Percentiles rank a stretch among this genome's conserved stretches.
Evolutionary conservation across 108 stramenopile genomes (phyloP).

Genomic region (Cyclostephanos invisitatus): DNA sequence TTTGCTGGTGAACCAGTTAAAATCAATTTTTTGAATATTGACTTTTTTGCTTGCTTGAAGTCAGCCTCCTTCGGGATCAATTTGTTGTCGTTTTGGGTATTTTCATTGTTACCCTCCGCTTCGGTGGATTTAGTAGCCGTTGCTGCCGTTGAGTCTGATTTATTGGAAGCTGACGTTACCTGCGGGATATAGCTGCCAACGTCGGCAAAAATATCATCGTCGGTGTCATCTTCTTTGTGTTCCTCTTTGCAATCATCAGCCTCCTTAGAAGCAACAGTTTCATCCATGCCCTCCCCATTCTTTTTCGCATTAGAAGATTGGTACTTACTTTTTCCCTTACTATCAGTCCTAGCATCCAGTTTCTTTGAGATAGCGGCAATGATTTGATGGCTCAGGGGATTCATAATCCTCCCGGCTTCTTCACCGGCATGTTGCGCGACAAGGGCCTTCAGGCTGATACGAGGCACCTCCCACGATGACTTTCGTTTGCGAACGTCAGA

Average conservation of each 20-base stretch:
- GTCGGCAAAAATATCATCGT: conserved; percentile 81
- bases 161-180: conserved; percentile 1
- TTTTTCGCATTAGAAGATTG: conserved; percentile 3
- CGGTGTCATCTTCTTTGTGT: conserved; percentile 33
- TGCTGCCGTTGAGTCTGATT: background rate
- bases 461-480: conserved; percentile 42
- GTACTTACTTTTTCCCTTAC: conserved; percentile 4
- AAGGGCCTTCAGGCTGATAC: conserved; percentile 18
- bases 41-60: conserved; percentile 11
- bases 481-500: conserved; percentile 33
- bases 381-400: conserved; percentile 35
- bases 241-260: conserved; percentile 3
- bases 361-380: conserved; percentile 30
- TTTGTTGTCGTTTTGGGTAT: background rate
- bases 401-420: background rate
- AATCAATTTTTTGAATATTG: conserved; percentile 47
- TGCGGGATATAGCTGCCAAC: conserved; percentile 57
- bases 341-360: conserved; percentile 9
- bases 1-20: background rate
- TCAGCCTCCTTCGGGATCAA: background rate
- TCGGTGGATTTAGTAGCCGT: background rate
- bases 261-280: conserved; percentile 2
- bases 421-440: background rate
- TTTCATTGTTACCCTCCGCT: background rate
- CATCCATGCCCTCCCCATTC: conserved; percentile 1